Conservation (phyloP, 208 protist genomes). For the Herpetomonas muscarum region DNA sequence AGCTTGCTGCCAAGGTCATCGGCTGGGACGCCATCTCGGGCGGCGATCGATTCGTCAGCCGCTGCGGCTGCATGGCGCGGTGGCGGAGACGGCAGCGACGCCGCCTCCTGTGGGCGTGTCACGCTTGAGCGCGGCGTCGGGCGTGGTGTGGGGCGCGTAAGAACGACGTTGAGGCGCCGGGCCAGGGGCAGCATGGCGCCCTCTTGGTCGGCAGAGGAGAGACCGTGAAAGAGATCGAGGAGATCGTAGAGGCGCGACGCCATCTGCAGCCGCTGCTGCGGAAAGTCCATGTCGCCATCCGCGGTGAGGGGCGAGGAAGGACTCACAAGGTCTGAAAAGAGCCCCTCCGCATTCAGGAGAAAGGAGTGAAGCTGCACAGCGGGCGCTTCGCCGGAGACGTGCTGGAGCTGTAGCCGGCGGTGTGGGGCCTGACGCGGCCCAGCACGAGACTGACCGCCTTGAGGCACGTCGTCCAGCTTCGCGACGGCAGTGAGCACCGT, state of each 20-base stretch:
- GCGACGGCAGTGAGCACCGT: conserved; percentile 33
- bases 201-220: conserved; percentile 29
- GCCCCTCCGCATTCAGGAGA: conserved; percentile 13
- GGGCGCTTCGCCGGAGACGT: no score
- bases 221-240: conserved; percentile 40
- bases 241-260: conserved; percentile 34
- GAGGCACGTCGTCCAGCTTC: conserved; percentile 21
- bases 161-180: conserved; percentile 14
- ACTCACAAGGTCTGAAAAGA: conserved; percentile 7
- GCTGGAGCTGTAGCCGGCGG: no score
- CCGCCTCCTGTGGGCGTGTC: no score
- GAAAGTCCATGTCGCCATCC: conserved; percentile 7
- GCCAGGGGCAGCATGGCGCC: conserved; percentile 38
- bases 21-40: no score
- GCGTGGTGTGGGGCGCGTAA: conserved; percentile 2
- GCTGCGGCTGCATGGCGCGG: background rate
- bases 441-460: no score
- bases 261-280: conserved; percentile 21
- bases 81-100: no score
- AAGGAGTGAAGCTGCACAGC: conserved; percentile 20
- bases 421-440: no score
- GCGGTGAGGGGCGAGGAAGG: no score
- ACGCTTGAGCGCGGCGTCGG: background rate
- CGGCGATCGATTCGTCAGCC: no score
- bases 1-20: conserved; percentile 8